phyloP scores from a whole-genome alignment of 2,329 filamentous ascomycete species.

The Paradendryphiella salina region DNA sequence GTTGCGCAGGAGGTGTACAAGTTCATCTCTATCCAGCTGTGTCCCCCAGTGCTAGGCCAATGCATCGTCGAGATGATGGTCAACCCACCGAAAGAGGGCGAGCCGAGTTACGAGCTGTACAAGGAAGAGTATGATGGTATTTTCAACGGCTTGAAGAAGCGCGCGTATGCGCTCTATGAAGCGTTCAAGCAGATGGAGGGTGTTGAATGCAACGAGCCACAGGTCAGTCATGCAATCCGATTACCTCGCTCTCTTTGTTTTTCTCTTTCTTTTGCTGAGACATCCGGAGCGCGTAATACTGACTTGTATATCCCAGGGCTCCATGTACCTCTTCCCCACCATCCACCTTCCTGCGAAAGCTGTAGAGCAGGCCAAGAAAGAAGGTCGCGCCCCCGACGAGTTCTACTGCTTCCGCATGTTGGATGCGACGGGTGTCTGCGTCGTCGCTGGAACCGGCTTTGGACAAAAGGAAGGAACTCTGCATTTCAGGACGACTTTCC shows the following conservation, averaged over 20 bases:
- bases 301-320: slow-evolving; percentile 56
- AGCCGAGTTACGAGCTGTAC: slow-evolving; percentile 84
- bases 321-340: slow-evolving; percentile 99
- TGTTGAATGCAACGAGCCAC: slow-evolving; percentile 83
- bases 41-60: slow-evolving; percentile 92
- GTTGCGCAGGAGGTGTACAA: slow-evolving; percentile 97
- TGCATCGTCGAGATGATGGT: slow-evolving; percentile 98
- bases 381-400: slow-evolving; percentile 79
- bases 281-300: neutral
- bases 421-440: slow-evolving; percentile 91
- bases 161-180: slow-evolving; percentile 82
- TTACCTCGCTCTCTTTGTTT: neutral
- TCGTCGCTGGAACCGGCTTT: slow-evolving; percentile 90
- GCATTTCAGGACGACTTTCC: slow-evolving; percentile 95
- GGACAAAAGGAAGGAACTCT: slow-evolving; percentile 88
- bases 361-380: slow-evolving; percentile 70
- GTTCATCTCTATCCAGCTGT: slow-evolving; percentile 95
- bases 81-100: slow-evolving; percentile 83
- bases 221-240: slow-evolving; percentile 52
- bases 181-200: slow-evolving; percentile 96
- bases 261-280: neutral
- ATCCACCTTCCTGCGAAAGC: slow-evolving; percentile 80
- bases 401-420: slow-evolving; percentile 92
- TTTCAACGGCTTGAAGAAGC: slow-evolving; percentile 73
- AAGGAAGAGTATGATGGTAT: slow-evolving; percentile 82